Evolutionary conservation across 495 filamentous ascomycete species (phyloP).

Genomic region (Aspergillus sclerotioniger): DNA sequence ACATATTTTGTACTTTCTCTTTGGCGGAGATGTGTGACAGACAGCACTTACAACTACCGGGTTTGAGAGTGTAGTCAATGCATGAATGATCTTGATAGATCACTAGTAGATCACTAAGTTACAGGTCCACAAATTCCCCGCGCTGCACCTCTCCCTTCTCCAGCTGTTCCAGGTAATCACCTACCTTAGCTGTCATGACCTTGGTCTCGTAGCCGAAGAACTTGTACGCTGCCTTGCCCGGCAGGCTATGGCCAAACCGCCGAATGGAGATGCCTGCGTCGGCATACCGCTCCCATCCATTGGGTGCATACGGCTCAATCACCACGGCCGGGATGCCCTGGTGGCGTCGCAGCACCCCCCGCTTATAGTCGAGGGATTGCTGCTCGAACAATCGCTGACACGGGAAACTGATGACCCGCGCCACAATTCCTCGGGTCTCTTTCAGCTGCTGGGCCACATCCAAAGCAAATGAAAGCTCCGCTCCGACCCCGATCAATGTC

Average conservation of each 20-base stretch:
- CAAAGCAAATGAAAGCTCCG: conserved; percentile 47
- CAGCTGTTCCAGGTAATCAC: conserved; percentile 40
- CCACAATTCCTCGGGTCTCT: conserved; percentile 34
- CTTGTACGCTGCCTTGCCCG: conserved; percentile 51
- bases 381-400: conserved; percentile 53
- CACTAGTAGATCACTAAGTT: conserved; percentile 7
- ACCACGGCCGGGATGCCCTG: conserved; percentile 45
- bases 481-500: conserved; percentile 51
- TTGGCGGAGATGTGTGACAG: too few relatives aligned
- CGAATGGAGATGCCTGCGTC: conserved; percentile 50
- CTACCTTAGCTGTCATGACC: conserved; percentile 44
- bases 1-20: too few relatives aligned
- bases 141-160: conserved; percentile 29
- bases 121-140: conserved; percentile 42
- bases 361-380: conserved; percentile 49
- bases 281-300: conserved; percentile 60
- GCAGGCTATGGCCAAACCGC: conserved; percentile 49
- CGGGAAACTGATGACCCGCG: conserved; percentile 55
- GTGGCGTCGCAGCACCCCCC: conserved; percentile 35
- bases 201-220: conserved; percentile 52
- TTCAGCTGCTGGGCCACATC: conserved; percentile 34
- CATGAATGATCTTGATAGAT: background rate
- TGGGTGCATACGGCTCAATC: conserved; percentile 54
- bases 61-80: background rate
- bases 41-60: too few relatives aligned